Conservation (phyloP, 768 basidiomycete genomes). For the Mycena belliarum region DNA sequence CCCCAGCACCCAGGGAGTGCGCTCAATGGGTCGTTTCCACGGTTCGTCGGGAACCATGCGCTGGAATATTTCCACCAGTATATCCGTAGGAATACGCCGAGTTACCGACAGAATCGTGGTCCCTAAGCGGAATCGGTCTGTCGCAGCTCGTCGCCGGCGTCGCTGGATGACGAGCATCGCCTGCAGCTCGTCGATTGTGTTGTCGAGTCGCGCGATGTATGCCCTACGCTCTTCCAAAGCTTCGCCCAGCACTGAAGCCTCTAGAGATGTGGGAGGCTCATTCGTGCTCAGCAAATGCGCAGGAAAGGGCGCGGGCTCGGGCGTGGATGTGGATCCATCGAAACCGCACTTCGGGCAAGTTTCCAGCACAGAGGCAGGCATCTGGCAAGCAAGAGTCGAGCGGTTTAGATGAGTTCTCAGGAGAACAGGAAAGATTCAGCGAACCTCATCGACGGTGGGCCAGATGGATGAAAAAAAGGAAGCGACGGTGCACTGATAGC, state of each 20-base stretch:
- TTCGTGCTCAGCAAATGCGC: neutral
- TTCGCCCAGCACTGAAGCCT: neutral
- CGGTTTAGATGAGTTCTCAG: no score
- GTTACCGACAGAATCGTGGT: neutral
- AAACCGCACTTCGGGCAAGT: no score
- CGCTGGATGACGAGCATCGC: neutral
- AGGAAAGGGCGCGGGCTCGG: no score
- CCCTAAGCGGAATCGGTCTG: no score
- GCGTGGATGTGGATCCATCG: no score
- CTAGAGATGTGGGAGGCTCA: no score
- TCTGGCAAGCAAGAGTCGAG: no score
- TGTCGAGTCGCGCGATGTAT: neutral
- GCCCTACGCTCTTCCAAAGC: neutral
- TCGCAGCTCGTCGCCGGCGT: neutral
- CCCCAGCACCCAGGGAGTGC: constrained; percentile 3
- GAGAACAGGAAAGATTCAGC: no score
- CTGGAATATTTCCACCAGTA: neutral
- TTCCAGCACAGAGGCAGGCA: no score
- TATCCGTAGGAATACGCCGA: neutral
- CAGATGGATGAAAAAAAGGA: no score
- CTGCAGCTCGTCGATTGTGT: neutral
- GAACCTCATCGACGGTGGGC: no score
- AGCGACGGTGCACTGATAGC: no score
- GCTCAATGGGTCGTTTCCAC: neutral
- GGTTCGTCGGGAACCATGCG: neutral